Evolutionary conservation across 257 asterid species (phyloP), one percentile per base, ranked within the genome.

Genomic region (Lycium barbarum): DNA sequence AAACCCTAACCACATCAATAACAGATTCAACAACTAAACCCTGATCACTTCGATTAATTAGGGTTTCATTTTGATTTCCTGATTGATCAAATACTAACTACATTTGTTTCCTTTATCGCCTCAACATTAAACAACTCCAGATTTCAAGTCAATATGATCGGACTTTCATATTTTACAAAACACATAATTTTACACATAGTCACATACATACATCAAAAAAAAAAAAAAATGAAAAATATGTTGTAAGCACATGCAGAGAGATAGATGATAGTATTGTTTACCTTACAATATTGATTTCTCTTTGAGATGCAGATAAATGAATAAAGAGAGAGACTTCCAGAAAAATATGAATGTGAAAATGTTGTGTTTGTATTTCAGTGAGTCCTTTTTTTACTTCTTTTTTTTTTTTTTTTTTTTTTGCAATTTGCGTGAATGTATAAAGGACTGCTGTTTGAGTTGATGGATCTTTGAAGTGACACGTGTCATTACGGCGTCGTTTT

Each of bases 1-100:
- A 81, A 92, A 88, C 94, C 93, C 92, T 85, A 88, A 58, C 86
- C 86, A 90, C 59, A 58, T 61, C 45, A 40, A 83, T 26, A 26
- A 26, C 33, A 26, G 33, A 26, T 26, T 26, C 33, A 26, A 26
- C 33, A 26, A 26, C 33, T 26, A 26, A 71, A 40, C 54, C 26
- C 74, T 9, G 84, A 84, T 82, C 85, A 79, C 87, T 74, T 70
- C 82, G 63, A 83, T 80, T 87, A 26, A 45, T 59, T 26, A 88
- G 91, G 91, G 91, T 86, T 88, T 81, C 83, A 43, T 87, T 26
- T 26, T 26, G 33, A 26, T 26, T 82, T 59, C 81, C 89, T 84
- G 67, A 85, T 35, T 73, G 87, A 58, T 82, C 87, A 85, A 85
- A 54, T 84, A 84, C 58, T 45, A 66, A 58, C 88, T 68, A 79